phyloP scores from a whole-genome alignment of 495 filamentous ascomycete species.

The Aspergillus haitiensis region DNA sequence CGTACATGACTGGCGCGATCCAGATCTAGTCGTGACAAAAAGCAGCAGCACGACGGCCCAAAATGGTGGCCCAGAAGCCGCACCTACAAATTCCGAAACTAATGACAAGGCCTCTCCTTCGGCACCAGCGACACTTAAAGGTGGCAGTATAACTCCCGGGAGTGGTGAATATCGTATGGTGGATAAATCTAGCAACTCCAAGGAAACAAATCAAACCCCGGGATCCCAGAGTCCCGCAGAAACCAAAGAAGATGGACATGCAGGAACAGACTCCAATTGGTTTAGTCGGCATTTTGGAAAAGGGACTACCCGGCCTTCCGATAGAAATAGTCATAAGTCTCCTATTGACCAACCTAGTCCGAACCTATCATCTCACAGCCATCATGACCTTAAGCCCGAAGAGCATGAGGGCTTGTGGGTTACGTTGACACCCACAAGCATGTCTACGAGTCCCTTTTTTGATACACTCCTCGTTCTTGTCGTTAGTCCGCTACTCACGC shows the following conservation, averaged over 20 bases:
- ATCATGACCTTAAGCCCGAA: slow-evolving; percentile 28
- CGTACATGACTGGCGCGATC: slow-evolving; percentile 89
- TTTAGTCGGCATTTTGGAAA: slow-evolving; percentile 39
- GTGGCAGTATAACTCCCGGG: slow-evolving; percentile 72
- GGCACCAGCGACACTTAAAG: slow-evolving; percentile 50
- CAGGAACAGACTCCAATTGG: slow-evolving; percentile 26
- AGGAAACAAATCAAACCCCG: slow-evolving; percentile 18
- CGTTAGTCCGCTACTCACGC: slow-evolving; percentile 84
- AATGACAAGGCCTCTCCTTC: slow-evolving; percentile 34
- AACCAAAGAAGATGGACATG: neutral
- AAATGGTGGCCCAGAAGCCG: slow-evolving; percentile 29
- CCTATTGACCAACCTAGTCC: slow-evolving; percentile 1
- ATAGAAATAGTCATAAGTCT: neutral
- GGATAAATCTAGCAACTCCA: slow-evolving; percentile 32
- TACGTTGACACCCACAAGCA: slow-evolving; percentile 84
- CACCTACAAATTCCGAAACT: slow-evolving; percentile 26
- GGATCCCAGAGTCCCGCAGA: neutral
- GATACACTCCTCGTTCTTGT: slow-evolving; percentile 93
- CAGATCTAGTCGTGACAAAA: slow-evolving; percentile 62
- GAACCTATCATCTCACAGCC: slow-evolving; percentile 16
- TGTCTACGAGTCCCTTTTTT: slow-evolving; percentile 91
- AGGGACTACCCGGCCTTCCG: slow-evolving; percentile 15
- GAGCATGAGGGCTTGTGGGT: slow-evolving; percentile 90
- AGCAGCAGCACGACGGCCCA: slow-evolving; percentile 31
- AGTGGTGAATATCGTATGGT: slow-evolving; percentile 68